phyloP scores from a whole-genome alignment of 805 yeast genomes.

The Wickerhamomyces bovis region DNA sequence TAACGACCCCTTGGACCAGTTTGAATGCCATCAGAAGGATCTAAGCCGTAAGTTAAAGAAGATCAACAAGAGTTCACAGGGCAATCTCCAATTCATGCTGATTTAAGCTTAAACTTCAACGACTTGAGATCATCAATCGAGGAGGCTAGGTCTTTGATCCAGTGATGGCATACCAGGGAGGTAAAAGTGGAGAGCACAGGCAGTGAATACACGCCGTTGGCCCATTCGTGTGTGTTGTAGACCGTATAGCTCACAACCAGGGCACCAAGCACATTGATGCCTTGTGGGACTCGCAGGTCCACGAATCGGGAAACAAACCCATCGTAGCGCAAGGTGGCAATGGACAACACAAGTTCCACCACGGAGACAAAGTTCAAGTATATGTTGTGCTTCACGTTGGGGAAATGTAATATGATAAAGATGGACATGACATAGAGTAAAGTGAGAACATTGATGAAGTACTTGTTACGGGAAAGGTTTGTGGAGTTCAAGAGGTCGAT shows the following conservation, averaged over 20 bases:
- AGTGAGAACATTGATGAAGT: conserved; percentile 14
- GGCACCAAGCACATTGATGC: not conserved
- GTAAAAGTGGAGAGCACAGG: not conserved
- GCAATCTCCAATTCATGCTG: not conserved
- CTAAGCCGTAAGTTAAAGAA: not conserved
- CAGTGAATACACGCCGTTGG: not conserved
- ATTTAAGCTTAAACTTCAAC: not conserved
- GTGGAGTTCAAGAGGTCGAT: conserved; percentile 12
- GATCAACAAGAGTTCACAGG: too few species aligned
- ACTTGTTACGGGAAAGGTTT: conserved; percentile 6
- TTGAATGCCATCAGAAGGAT: not conserved
- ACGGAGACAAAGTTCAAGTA: not conserved
- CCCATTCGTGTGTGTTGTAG: not conserved
- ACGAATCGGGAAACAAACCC: not conserved
- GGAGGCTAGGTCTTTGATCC: not conserved
- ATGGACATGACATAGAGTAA: conserved; percentile 13
- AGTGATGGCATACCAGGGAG: not conserved
- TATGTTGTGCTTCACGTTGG: not conserved
- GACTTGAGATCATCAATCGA: not conserved
- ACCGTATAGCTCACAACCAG: not conserved
- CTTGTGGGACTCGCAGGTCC: not conserved
- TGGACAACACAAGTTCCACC: not conserved
- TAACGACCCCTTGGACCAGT: not conserved
- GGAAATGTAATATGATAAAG: not conserved
- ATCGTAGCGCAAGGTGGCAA: not conserved